A percentile compares a stretch with the other conserved stretches of the same genome.
Conservation (phyloP, 352 stramenopile genomes). For the Phytopythium litorale region DNA sequence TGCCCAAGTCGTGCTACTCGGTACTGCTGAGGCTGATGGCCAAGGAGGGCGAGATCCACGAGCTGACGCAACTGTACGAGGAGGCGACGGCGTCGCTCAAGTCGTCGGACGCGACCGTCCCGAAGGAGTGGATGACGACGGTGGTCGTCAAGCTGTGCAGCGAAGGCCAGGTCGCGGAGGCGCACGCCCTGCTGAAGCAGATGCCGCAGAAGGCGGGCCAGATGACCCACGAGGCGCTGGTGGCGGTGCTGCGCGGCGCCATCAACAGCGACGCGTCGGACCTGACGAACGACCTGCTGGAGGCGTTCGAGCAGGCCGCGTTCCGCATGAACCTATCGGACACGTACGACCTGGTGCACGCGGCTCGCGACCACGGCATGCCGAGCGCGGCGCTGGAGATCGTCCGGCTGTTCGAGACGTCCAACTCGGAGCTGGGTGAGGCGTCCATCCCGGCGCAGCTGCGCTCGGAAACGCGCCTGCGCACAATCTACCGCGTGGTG, state of each 20-base stretch:
- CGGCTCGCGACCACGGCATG: slow-evolving; percentile 37
- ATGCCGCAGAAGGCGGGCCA: slow-evolving; percentile 36
- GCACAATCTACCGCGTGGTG: slow-evolving; percentile 51
- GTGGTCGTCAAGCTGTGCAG: slow-evolving; percentile 37
- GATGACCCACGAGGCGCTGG: slow-evolving; percentile 39
- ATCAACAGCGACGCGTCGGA: slow-evolving; percentile 19
- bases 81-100: slow-evolving; percentile 36
- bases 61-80: slow-evolving; percentile 42
- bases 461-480: slow-evolving; percentile 37
- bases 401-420: slow-evolving; percentile 44
- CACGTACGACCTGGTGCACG: slow-evolving; percentile 52
- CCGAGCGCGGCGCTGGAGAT: slow-evolving; percentile 34
- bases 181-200: slow-evolving; percentile 23
- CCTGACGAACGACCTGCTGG: slow-evolving; percentile 25
- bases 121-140: slow-evolving; percentile 40
- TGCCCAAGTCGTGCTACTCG: slow-evolving; percentile 40
- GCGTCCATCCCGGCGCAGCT: slow-evolving; percentile 11
- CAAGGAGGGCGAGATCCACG: slow-evolving; percentile 27
- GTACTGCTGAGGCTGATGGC: slow-evolving; percentile 35
- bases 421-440: slow-evolving; percentile 25
- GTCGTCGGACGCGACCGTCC: slow-evolving; percentile 23
- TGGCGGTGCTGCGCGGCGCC: slow-evolving; percentile 36
- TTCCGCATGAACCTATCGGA: slow-evolving; percentile 37
- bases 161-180: slow-evolving; percentile 34
- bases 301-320: slow-evolving; percentile 35